Conservation (phyloP, 106 monocot genomes). For the Dioscorea zingiberensis region DNA sequence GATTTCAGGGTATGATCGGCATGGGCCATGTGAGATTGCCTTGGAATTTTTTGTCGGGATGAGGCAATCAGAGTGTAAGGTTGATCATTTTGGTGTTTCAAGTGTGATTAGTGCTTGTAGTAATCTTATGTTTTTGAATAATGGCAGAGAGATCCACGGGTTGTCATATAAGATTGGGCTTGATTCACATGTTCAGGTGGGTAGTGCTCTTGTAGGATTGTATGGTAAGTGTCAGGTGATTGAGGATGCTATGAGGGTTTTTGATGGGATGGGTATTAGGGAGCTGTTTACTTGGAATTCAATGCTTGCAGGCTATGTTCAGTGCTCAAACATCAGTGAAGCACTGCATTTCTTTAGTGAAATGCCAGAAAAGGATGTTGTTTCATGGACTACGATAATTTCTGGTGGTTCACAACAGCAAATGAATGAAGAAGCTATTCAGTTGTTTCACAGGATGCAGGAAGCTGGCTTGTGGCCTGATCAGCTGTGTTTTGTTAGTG, state of each 20-base stretch:
- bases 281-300: slow-evolving; percentile 41
- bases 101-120: slow-evolving; percentile 29
- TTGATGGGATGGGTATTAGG: slow-evolving; percentile 22
- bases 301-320: slow-evolving; percentile 34
- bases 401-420: slow-evolving; percentile 33
- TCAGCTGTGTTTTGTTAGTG: slow-evolving; percentile 31
- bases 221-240: slow-evolving; percentile 26
- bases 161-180: slow-evolving; percentile 26
- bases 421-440: slow-evolving; percentile 18
- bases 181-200: slow-evolving; percentile 31
- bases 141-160: slow-evolving; percentile 29
- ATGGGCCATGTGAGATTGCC: slow-evolving; percentile 36
- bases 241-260: slow-evolving; percentile 18
- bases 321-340: slow-evolving; percentile 27
- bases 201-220: slow-evolving; percentile 34
- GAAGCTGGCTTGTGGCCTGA: slow-evolving; percentile 24
- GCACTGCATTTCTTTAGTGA: slow-evolving; percentile 22
- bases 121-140: slow-evolving; percentile 20
- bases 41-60: slow-evolving; percentile 17
- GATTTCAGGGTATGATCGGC: slow-evolving; percentile 31
- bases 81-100: slow-evolving; percentile 34
- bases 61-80: slow-evolving; percentile 15
- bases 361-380: slow-evolving; percentile 30
- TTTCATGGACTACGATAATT: slow-evolving; percentile 42
- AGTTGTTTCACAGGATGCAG: slow-evolving; percentile 20